Evolutionary conservation across 306 rosid species (phyloP).

Genomic region (Erythrophleum fordii): DNA sequence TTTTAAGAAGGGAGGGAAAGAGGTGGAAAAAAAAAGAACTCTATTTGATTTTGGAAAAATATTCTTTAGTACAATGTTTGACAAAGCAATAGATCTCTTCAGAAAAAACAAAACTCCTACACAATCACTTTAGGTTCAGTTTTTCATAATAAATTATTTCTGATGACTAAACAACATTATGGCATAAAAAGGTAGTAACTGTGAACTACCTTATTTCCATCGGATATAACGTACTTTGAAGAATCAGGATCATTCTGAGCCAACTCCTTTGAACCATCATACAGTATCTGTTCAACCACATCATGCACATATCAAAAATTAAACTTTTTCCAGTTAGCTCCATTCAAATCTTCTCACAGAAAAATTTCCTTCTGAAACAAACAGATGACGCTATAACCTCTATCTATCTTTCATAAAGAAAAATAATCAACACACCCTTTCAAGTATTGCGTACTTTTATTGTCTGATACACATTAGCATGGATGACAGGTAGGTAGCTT

Average conservation of each 20-base stretch:
- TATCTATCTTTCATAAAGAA: slow-evolving; percentile 63
- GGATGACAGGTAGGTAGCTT: slow-evolving; percentile 88
- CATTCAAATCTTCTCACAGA: slow-evolving; percentile 38
- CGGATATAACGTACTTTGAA: slow-evolving; percentile 61
- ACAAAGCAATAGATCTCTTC: slow-evolving; percentile 23
- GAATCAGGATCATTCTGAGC: slow-evolving; percentile 69
- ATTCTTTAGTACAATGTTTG: not conserved
- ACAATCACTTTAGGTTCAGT: not conserved
- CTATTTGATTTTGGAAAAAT: slow-evolving; percentile 16
- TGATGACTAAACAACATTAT: not conserved
- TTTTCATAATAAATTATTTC: not conserved
- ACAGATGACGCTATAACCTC: slow-evolving; percentile 50
- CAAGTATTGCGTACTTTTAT: slow-evolving; percentile 99
- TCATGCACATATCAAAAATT: slow-evolving; percentile 25
- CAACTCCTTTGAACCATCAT: slow-evolving; percentile 88
- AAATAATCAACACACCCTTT: slow-evolving; percentile 99
- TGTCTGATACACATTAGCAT: slow-evolving; percentile 98
- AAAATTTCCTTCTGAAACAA: slow-evolving; percentile 30
- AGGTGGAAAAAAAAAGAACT: slow-evolving; percentile 1
- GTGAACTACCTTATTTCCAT: slow-evolving; percentile 72
- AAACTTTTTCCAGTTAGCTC: slow-evolving; percentile 28
- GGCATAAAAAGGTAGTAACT: not conserved
- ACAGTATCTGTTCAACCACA: slow-evolving; percentile 66
- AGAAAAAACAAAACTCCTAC: not conserved
- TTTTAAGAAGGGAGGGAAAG: too few relatives aligned